These are phyloP conservation scores for Pythium periplocum DNA, from an alignment of 352 stramenopile species.

Conservation along the genomic window DNA sequence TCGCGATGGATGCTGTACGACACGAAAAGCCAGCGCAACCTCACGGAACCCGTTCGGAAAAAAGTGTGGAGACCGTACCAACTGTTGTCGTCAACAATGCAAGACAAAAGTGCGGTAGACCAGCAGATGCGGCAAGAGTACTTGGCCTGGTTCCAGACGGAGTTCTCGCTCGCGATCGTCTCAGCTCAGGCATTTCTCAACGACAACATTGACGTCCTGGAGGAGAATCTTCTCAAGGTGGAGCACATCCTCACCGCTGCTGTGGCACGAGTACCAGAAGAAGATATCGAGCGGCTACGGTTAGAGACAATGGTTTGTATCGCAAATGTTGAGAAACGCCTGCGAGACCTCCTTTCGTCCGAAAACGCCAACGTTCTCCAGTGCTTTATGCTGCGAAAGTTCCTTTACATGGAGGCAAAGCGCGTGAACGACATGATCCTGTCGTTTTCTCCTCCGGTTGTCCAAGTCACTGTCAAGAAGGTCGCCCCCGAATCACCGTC, in stretches of 20 bases:
- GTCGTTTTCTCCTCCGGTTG: slow-evolving; percentile 48
- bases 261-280: slow-evolving; percentile 41
- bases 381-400: slow-evolving; percentile 62
- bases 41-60: slow-evolving; percentile 20
- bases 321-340: slow-evolving; percentile 26
- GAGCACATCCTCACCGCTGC: slow-evolving; percentile 60
- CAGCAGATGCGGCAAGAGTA: slow-evolving; percentile 39
- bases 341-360: slow-evolving; percentile 21
- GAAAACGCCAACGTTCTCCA: slow-evolving; percentile 47
- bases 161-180: slow-evolving; percentile 36
- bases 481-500: slow-evolving; percentile 55
- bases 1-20: too few species aligned
- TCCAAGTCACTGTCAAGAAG: slow-evolving; percentile 77
- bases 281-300: slow-evolving; percentile 55
- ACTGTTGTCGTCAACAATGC: slow-evolving; percentile 74
- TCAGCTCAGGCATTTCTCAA: slow-evolving; percentile 38
- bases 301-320: slow-evolving; percentile 30
- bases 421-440: slow-evolving; percentile 51
- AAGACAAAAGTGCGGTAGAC: slow-evolving; percentile 40
- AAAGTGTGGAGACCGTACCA: slow-evolving; percentile 70
- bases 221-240: slow-evolving; percentile 55
- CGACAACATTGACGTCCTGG: slow-evolving; percentile 62
- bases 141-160: slow-evolving; percentile 38
- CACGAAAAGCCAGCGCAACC: slow-evolving; percentile 1
- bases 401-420: slow-evolving; percentile 51